Conservation (phyloP, 2,329 filamentous ascomycete genomes). For the Colletotrichum zoysiae region DNA sequence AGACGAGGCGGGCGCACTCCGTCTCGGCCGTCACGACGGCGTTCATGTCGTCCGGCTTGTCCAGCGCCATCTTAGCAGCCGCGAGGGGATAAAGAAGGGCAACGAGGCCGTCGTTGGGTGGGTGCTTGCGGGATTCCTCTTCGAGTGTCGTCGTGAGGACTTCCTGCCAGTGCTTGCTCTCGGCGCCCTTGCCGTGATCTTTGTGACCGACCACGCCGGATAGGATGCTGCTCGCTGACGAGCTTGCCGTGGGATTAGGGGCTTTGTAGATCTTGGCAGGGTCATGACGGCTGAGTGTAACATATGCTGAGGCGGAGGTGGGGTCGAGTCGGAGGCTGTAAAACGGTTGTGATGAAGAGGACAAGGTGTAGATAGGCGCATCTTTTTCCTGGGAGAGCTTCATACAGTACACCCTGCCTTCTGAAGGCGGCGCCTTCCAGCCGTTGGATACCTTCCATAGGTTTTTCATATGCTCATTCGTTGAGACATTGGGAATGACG, state of each 20-base stretch:
- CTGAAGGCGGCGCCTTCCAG: constrained; percentile 71
- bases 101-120: constrained; percentile 72
- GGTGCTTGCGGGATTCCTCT: constrained; percentile 64
- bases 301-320: constrained; percentile 72
- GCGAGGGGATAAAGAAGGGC: constrained; percentile 77
- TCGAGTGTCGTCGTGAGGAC: constrained; percentile 70
- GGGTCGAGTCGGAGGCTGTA: constrained; percentile 75
- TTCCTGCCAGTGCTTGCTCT: constrained; percentile 67
- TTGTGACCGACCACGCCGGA: constrained; percentile 49
- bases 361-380: constrained; percentile 75
- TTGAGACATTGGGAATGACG: constrained; percentile 62
- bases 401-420: constrained; percentile 71
- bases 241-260: constrained; percentile 49
- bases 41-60: constrained; percentile 69
- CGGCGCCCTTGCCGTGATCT: constrained; percentile 49
- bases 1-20: constrained; percentile 79
- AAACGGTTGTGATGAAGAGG: constrained; percentile 72
- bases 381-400: constrained; percentile 68
- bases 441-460: constrained; percentile 80
- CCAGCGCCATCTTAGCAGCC: constrained; percentile 72
- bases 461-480: constrained; percentile 71
- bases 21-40: constrained; percentile 74
- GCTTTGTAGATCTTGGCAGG: constrained; percentile 69
- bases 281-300: constrained; percentile 71
- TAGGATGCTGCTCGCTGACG: constrained; percentile 48